phyloP scores from a whole-genome alignment of 2,329 filamentous ascomycete genomes.

The Fusarium acutatum region DNA sequence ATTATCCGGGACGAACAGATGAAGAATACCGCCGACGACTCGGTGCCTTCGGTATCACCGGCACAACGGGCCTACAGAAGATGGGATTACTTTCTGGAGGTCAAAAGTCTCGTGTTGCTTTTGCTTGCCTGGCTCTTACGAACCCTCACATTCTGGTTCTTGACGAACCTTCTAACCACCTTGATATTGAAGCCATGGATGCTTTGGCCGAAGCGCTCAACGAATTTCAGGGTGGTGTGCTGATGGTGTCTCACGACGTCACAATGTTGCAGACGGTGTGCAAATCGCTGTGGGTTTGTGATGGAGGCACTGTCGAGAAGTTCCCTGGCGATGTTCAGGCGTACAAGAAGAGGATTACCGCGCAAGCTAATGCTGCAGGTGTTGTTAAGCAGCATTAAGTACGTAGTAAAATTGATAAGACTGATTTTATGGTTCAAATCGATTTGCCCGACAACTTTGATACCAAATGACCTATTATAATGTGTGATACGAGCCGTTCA shows the following conservation, averaged over 20 bases:
- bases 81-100: conserved; percentile 94
- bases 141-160: conserved; percentile 98
- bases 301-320: conserved; percentile 92
- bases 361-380: conserved; percentile 87
- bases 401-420: conserved; percentile 8
- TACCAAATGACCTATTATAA: background rate
- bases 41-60: conserved; percentile 88
- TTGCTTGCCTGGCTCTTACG: conserved; percentile 91
- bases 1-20: conserved; percentile 88
- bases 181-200: conserved; percentile 99
- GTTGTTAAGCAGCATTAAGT: conserved; percentile 75
- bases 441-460: background rate
- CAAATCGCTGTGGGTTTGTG: conserved; percentile 94
- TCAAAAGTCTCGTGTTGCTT: conserved; percentile 97
- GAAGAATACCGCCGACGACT: conserved; percentile 97
- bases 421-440: background rate
- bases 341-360: conserved; percentile 96
- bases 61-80: conserved; percentile 95
- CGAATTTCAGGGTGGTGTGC: conserved; percentile 90
- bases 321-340: conserved; percentile 94
- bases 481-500: background rate
- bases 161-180: conserved; percentile 97
- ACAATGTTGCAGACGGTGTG: conserved; percentile 98
- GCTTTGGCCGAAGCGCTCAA: conserved; percentile 84
- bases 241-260: conserved; percentile 99